These are phyloP conservation scores for Geotrichum citri-aurantii DNA, from an alignment of 1,139 yeast species.

Conservation along the genomic window DNA sequence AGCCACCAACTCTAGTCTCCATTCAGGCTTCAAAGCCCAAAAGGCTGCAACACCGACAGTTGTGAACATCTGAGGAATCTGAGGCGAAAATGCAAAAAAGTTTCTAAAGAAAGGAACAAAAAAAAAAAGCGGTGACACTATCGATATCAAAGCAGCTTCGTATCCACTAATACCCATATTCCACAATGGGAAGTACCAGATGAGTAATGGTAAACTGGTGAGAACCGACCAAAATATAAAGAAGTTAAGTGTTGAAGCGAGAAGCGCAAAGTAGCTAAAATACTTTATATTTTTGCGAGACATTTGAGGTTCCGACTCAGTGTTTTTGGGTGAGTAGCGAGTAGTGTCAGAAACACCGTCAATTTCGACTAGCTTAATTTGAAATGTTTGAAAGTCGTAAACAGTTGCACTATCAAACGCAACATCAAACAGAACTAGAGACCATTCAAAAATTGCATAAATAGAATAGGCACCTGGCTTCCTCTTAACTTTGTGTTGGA, in stretches of 20 bases:
- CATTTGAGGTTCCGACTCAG: slow-evolving; percentile 6
- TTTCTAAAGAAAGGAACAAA: slow-evolving; percentile 47
- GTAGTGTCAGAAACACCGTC: slow-evolving; percentile 33
- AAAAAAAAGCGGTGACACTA: slow-evolving; percentile 55
- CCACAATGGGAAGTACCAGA: slow-evolving; percentile 98
- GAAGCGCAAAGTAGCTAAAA: slow-evolving; percentile 27
- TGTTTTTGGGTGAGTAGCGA: slow-evolving; percentile 13
- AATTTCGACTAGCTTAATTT: slow-evolving; percentile 41
- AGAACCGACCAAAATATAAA: slow-evolving; percentile 78
- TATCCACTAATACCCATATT: slow-evolving; percentile 96
- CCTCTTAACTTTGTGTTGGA: slow-evolving; percentile 85
- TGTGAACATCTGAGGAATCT: slow-evolving; percentile 51
- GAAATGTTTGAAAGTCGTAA: slow-evolving; percentile 57
- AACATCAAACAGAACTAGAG: slow-evolving; percentile 73
- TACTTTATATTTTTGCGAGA: slow-evolving; percentile 22
- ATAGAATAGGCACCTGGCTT: slow-evolving; percentile 88
- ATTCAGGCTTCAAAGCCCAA: slow-evolving; percentile 58
- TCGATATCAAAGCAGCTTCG: slow-evolving; percentile 62
- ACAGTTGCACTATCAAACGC: slow-evolving; percentile 78
- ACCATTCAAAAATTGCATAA: slow-evolving; percentile 95
- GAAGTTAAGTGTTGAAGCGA: slow-evolving; percentile 31
- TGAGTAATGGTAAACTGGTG: slow-evolving; percentile 74
- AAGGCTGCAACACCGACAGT: slow-evolving; percentile 73
- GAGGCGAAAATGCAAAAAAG: slow-evolving; percentile 47
- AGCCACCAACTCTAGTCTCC: slow-evolving; percentile 59